Base-by-base conservation (phyloP, 805 yeast species). In the Cyberlindnera veronae region DNA sequence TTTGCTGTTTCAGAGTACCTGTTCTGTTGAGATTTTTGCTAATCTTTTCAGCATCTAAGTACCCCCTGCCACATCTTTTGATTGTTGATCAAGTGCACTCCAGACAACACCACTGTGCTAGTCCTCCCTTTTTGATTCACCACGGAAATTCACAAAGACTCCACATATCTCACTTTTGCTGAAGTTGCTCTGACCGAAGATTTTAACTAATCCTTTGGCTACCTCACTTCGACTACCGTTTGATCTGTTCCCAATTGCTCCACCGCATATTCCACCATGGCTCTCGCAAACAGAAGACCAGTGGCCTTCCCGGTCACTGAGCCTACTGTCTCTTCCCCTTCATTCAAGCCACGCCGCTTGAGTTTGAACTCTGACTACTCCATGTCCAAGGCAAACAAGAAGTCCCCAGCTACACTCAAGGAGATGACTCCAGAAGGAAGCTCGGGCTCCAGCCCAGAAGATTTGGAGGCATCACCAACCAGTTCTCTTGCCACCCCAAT, bases 211-310 rank as follows among this genome's bases (percentile, higher is more conserved):
- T 49, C 38, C 54, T 51, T 53, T 48, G 45, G 49, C 41, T 32
- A 19, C 15, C 22, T 8, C n/a, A 20, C 20, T n/a, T 12, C 13
- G 21, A 16, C 36, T 31, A 15, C 21, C 26, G 10, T 21, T 33
- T 28, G 29, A 11, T 28, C 26, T 17, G 27, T 19, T 28, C 32
- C 36, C 17, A n/a, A 8, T 29, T 18, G n/a, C 18, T 22, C 26
- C 26, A 8, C 32, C 32, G 12, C 17, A 16, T 12, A 17, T 14
- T 18, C 32, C 21, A 54, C 21, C 33, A 78, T 78, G 84, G 84
- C 84, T 42, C 69, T 78, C 64, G 78, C 84, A 46, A 80, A 78
- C 57, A 73, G 81, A 67, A 76, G 82, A 69, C 83, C 83, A 20
- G 68, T 76, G 38, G 75, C 71, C 26, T 66, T 77, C 51, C 75